A percentile compares a stretch with the other conserved stretches of the same genome.
Conservation (phyloP, 148 eudicot species). For the Cornus suecica region DNA sequence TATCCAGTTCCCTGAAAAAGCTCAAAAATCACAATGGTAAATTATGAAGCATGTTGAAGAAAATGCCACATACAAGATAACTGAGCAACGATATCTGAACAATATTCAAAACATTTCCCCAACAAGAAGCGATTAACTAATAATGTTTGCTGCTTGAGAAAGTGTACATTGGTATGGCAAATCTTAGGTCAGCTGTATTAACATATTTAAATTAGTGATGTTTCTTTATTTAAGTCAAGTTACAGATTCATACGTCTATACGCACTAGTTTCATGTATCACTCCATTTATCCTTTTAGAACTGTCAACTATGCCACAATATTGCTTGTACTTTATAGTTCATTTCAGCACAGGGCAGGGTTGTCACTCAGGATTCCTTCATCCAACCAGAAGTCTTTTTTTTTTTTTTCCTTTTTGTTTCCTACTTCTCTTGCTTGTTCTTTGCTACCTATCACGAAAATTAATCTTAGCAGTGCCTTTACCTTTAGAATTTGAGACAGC, state of each 20-base stretch:
- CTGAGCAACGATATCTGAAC: background rate
- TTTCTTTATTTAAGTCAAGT: background rate
- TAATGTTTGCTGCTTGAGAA: background rate
- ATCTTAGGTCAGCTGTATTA: background rate
- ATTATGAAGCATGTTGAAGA: background rate
- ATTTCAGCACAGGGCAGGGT: too few relatives aligned
- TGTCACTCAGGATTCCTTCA: too few relatives aligned
- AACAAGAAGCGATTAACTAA: background rate
- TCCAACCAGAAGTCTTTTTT: too few relatives aligned
- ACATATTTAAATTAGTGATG: background rate
- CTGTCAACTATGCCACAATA: too few relatives aligned
- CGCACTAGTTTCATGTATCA: too few relatives aligned
- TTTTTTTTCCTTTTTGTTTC: too few relatives aligned
- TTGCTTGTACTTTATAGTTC: too few relatives aligned
- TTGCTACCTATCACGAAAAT: too few relatives aligned
- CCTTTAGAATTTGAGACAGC: too few relatives aligned
- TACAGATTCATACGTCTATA: background rate
- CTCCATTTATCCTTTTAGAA: too few relatives aligned
- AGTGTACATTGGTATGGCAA: background rate
- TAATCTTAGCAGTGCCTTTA: too few relatives aligned
- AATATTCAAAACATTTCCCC: background rate
- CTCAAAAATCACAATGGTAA: background rate
- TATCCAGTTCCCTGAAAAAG: constrained; percentile 45
- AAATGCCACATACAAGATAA: background rate
- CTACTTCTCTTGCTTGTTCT: too few relatives aligned